Evolutionary conservation across 169 alveolate species (phyloP).

Genomic region (Eimeria sp.): DNA sequence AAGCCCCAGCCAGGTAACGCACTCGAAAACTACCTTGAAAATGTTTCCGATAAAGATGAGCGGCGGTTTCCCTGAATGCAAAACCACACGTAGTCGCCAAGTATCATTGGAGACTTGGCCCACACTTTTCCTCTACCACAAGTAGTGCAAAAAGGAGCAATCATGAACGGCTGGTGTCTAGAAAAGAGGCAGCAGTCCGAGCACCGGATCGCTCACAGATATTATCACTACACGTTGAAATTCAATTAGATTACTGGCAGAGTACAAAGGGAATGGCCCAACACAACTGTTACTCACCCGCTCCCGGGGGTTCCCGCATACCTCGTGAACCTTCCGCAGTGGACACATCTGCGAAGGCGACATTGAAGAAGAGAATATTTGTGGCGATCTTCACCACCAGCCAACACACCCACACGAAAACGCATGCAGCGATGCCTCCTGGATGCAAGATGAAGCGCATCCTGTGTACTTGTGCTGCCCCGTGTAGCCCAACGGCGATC

Average conservation of each 20-base stretch:
- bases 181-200: not conserved
- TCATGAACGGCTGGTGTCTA: not conserved
- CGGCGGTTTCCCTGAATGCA: constrained; percentile 31
- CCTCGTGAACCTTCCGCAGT: not conserved
- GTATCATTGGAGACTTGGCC: not conserved
- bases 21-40: constrained; percentile 45
- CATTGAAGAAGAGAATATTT: constrained; percentile 52
- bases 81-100: not conserved
- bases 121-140: not conserved
- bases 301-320: not conserved
- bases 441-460: constrained; percentile 73
- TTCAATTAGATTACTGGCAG: not conserved
- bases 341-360: constrained; percentile 25
- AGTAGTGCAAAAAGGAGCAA: no score
- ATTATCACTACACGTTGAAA: not conserved
- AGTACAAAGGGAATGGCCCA: not conserved
- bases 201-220: not conserved
- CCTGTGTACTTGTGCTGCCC: not conserved
- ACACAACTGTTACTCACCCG: not conserved
- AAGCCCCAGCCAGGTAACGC: constrained; percentile 68
- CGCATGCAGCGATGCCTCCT: constrained; percentile 73
- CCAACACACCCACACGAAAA: constrained; percentile 50
- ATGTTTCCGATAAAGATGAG: constrained; percentile 30
- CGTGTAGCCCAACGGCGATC: not conserved
- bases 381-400: constrained; percentile 38